Percentiles rank a stretch among this genome's conserved stretches.
Conservation (phyloP, 306 rosid genomes). For the Phaseolus lunatus region DNA sequence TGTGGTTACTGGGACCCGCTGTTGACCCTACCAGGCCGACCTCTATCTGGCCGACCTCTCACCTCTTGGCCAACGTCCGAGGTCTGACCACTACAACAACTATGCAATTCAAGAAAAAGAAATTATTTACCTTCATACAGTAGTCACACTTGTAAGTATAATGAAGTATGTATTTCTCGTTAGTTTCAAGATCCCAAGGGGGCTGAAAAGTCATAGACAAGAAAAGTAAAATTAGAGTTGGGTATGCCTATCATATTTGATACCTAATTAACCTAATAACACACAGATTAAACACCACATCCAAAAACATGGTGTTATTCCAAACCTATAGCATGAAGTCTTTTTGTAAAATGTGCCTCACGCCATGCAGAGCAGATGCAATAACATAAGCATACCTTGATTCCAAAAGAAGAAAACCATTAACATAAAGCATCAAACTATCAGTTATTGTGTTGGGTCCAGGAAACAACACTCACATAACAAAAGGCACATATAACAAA, state of each 20-base stretch:
- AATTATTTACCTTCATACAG: slow-evolving; percentile 70
- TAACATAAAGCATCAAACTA: slow-evolving; percentile 39
- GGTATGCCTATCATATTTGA: background rate
- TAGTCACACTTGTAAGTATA: slow-evolving; percentile 94
- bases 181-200: slow-evolving; percentile 83
- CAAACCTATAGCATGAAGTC: slow-evolving; percentile 97
- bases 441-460: too few species aligned
- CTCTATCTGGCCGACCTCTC: too few species aligned
- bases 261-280: slow-evolving; percentile 15
- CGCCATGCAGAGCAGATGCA: slow-evolving; percentile 95
- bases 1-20: too few species aligned
- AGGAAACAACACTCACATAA: too few species aligned
- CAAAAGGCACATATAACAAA: too few species aligned
- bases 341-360: slow-evolving; percentile 85
- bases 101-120: slow-evolving; percentile 24
- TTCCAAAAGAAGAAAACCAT: slow-evolving; percentile 39
- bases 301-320: slow-evolving; percentile 19
- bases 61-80: too few species aligned
- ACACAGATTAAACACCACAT: slow-evolving; percentile 34
- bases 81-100: too few species aligned
- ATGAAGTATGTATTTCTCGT: slow-evolving; percentile 77
- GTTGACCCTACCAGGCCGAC: too few species aligned
- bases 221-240: slow-evolving; percentile 30
- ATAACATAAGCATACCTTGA: slow-evolving; percentile 95
- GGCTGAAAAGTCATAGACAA: slow-evolving; percentile 72